These are phyloP conservation scores for Zymoseptoria ardabiliae DNA, from an alignment of 2,329 filamentous ascomycete genomes.

Conservation along the genomic window DNA sequence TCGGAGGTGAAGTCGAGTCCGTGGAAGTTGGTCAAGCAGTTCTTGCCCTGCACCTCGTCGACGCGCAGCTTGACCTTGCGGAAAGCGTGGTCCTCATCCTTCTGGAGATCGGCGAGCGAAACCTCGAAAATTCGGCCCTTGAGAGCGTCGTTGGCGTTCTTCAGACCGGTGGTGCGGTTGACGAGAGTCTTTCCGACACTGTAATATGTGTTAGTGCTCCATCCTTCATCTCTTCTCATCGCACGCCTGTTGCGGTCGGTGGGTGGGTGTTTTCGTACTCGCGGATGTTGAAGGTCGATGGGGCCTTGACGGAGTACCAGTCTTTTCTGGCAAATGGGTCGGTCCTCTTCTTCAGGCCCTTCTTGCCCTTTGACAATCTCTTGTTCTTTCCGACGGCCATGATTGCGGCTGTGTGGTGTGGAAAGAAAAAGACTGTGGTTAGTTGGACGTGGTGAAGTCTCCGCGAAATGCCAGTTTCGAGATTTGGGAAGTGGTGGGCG, in stretches of 20 bases:
- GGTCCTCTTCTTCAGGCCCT: conserved; percentile 99
- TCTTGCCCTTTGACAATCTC: conserved; percentile 99
- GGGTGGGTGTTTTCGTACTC: conserved; percentile 61
- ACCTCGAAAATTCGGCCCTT: conserved; percentile 99
- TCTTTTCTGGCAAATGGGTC: conserved; percentile 98
- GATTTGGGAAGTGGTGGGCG: neutral
- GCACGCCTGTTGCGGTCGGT: neutral
- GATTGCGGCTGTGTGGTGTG: conserved; percentile 23
- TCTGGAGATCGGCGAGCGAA: conserved; percentile 96
- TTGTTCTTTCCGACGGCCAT: conserved; percentile 96
- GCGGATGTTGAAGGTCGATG: conserved; percentile 89
- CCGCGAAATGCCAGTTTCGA: neutral
- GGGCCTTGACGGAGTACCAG: conserved; percentile 98
- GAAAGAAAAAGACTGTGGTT: conserved; percentile 16
- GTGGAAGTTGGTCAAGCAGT: conserved; percentile 99
- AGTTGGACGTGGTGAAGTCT: conserved; percentile 5
- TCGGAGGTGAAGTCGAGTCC: conserved; percentile 99
- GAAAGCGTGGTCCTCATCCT: conserved; percentile 99
- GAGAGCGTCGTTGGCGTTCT: conserved; percentile 98
- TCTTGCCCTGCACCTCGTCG: conserved; percentile 99
- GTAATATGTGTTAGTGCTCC: conserved; percentile 33
- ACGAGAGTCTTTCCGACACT: conserved; percentile 99
- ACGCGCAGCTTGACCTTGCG: conserved; percentile 98
- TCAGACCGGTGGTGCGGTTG: conserved; percentile 98
- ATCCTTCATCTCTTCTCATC: conserved; percentile 1